These are phyloP conservation scores for Candida insectorum DNA, from an alignment of 805 yeast species.

Conservation along the genomic window DNA sequence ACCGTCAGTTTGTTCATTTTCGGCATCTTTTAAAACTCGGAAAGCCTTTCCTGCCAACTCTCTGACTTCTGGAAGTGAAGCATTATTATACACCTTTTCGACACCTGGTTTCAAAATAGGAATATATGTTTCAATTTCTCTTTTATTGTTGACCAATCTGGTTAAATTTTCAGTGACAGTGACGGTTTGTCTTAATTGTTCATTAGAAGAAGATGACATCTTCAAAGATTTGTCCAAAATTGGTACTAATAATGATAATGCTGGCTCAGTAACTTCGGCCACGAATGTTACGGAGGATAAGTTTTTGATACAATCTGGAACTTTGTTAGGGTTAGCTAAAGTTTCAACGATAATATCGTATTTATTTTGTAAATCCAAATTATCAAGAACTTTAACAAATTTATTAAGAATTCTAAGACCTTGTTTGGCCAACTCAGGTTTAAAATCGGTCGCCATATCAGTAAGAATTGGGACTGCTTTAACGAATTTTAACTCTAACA, in stretches of 20 bases:
- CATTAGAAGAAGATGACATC: constrained; percentile 87
- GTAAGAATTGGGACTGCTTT: constrained; percentile 80
- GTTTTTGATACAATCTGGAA: constrained; percentile 83
- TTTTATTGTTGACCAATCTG: constrained; percentile 87
- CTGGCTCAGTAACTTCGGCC: constrained; percentile 97
- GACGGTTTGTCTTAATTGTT: constrained; percentile 94
- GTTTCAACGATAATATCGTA: constrained; percentile 80
- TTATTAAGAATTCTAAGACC: constrained; percentile 69
- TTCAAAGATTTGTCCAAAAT: constrained; percentile 86
- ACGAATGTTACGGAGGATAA: constrained; percentile 93
- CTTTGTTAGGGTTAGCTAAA: constrained; percentile 84
- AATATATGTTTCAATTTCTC: constrained; percentile 84
- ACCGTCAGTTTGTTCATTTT: constrained; percentile 62
- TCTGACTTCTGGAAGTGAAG: constrained; percentile 95
- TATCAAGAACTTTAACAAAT: constrained; percentile 82
- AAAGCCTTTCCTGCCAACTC: constrained; percentile 87
- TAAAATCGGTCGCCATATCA: constrained; percentile 90
- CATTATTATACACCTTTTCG: constrained; percentile 80
- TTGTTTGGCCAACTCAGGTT: constrained; percentile 88
- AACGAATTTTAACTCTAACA: constrained; percentile 76
- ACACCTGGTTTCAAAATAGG: constrained; percentile 91
- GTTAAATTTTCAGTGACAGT: constrained; percentile 94
- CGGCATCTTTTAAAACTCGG: constrained; percentile 77
- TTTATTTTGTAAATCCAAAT: constrained; percentile 86
- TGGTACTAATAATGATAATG: constrained; percentile 85